phyloP scores from a whole-genome alignment of 2,329 filamentous ascomycete species.

The Cadophora gregata region DNA sequence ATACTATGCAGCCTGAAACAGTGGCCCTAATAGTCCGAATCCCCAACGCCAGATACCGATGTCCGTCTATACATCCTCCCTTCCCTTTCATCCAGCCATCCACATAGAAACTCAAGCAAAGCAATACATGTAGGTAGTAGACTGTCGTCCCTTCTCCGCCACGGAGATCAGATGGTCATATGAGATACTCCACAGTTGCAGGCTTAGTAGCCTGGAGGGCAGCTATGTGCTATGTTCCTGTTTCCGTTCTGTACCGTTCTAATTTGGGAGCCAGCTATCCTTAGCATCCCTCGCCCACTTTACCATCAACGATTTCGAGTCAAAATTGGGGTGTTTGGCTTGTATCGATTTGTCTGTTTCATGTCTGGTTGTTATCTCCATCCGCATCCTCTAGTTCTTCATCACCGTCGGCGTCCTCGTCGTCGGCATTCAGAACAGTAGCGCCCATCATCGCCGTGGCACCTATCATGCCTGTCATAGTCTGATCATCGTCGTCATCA shows the following conservation, averaged over 20 bases:
- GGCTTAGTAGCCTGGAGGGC: neutral
- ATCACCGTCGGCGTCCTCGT: constrained; percentile 34
- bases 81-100: neutral
- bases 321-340: neutral
- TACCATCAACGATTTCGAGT: neutral
- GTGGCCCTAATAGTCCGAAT: neutral
- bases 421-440: constrained; percentile 30
- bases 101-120: neutral
- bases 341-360: neutral
- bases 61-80: neutral
- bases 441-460: constrained; percentile 34
- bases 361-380: constrained; percentile 12
- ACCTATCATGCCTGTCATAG: constrained; percentile 45
- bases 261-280: neutral
- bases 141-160: constrained; percentile 1
- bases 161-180: constrained; percentile 6
- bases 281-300: neutral
- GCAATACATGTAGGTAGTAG: constrained; percentile 5
- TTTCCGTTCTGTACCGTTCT: neutral
- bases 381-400: constrained; percentile 24
- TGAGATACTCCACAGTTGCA: constrained; percentile 6
- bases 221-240: constrained; percentile 2
- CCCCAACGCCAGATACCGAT: neutral
- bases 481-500: constrained; percentile 77
- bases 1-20: constrained; percentile 9